phyloP scores from a whole-genome alignment of 2,329 filamentous ascomycete species.

The Aspergillus terreus region DNA sequence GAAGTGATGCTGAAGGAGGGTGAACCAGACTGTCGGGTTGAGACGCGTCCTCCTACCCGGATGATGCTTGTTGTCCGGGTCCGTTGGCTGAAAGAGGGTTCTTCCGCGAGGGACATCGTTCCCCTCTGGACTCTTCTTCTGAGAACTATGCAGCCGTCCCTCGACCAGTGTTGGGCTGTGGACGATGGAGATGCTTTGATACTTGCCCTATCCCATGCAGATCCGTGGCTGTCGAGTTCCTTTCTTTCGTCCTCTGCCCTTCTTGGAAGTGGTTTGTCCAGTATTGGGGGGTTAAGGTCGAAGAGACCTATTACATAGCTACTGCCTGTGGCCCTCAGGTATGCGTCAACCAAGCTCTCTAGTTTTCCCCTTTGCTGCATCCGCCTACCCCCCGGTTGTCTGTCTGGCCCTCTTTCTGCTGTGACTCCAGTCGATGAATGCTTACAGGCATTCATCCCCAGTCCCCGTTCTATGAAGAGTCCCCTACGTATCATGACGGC shows the following conservation, averaged over 20 bases:
- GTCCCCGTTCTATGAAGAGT: conserved; percentile 22
- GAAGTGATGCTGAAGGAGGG: conserved; percentile 11
- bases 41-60: conserved; percentile 13
- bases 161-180: conserved; percentile 11
- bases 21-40: conserved; percentile 28
- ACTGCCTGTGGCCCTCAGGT: background rate
- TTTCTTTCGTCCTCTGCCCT: conserved; percentile 4
- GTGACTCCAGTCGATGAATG: conserved; percentile 5
- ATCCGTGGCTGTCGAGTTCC: conserved; percentile 5
- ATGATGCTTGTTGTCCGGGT: background rate
- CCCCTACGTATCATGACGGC: conserved; percentile 25
- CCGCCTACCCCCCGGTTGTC: background rate
- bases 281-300: background rate
- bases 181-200: conserved; percentile 16
- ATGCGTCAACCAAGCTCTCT: background rate
- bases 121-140: background rate
- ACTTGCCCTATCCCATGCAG: conserved; percentile 22
- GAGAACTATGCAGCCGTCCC: conserved; percentile 20
- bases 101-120: background rate
- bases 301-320: background rate
- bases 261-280: conserved; percentile 1
- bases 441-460: conserved; percentile 11
- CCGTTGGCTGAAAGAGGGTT: conserved; percentile 1
- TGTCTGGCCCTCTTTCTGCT: conserved; percentile 3
- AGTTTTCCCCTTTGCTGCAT: background rate